Evolutionary conservation across 2,329 filamentous ascomycete genomes (phyloP).

Genomic region (Arthrobotrys sphaeroides): DNA sequence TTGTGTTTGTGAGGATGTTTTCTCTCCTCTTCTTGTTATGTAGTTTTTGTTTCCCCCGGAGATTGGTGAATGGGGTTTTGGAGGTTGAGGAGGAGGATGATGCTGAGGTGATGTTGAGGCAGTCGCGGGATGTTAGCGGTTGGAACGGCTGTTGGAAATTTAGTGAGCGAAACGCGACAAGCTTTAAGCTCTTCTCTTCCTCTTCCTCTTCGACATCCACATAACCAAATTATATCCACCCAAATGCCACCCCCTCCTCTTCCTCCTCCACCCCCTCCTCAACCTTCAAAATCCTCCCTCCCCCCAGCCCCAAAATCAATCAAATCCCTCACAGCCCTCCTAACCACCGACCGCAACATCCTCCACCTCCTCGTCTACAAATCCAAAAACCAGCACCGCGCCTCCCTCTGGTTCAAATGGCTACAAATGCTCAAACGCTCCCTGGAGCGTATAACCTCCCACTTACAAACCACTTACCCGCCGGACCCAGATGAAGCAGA

Average conservation of each 20-base stretch:
- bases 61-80: not conserved
- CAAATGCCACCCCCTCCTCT: not conserved
- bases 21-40: not conserved
- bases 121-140: not conserved
- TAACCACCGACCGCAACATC: constrained; percentile 62
- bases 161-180: not conserved
- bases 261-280: not conserved
- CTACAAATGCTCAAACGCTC: constrained; percentile 77
- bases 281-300: not conserved
- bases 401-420: constrained; percentile 80
- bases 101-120: not conserved
- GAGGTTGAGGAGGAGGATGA: not conserved
- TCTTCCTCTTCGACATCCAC: not conserved
- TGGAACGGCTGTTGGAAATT: constrained; percentile 13
- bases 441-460: constrained; percentile 66
- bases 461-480: constrained; percentile 59
- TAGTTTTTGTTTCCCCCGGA: not conserved
- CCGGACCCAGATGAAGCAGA: too few relatives aligned
- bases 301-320: not conserved
- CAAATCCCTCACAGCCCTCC: not conserved
- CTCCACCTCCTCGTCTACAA: constrained; percentile 80
- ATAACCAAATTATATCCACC: not conserved
- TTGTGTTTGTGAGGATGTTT: constrained; percentile 61
- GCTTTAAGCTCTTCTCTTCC: not conserved
- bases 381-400: constrained; percentile 89